phyloP scores from a whole-genome alignment of 768 basidiomycete species.

The Tylopilus rubrobrunneus region DNA sequence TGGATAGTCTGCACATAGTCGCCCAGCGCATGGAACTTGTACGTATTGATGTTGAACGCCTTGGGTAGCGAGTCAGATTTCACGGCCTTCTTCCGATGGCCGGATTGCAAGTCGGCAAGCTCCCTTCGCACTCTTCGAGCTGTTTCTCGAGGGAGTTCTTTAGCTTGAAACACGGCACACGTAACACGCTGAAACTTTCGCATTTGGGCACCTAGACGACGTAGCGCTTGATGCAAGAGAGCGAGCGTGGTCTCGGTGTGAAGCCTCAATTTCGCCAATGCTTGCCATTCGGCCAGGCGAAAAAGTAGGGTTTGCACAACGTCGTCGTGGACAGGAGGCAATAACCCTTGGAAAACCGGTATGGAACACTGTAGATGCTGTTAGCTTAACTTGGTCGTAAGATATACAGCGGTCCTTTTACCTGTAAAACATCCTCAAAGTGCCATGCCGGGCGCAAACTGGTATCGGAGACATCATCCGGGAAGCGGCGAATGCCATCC shows the following conservation, averaged over 20 bases:
- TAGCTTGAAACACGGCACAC: not conserved
- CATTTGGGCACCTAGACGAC: not conserved
- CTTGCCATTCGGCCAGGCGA: constrained; percentile 15
- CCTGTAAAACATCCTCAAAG: constrained; percentile 16
- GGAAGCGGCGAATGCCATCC: constrained; percentile 35
- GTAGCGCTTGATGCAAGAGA: not conserved
- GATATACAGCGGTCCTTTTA: not conserved
- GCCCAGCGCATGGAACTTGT: too few species aligned
- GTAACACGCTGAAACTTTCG: not conserved
- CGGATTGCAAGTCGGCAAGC: too few species aligned
- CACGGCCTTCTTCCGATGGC: too few species aligned
- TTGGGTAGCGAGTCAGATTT: too few species aligned
- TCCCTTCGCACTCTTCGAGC: not conserved
- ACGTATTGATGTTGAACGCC: too few species aligned
- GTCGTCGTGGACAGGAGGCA: constrained; percentile 23
- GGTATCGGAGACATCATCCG: constrained; percentile 34
- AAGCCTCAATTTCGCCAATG: not conserved
- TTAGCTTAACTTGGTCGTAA: not conserved
- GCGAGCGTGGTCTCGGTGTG: not conserved
- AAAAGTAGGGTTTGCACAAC: constrained; percentile 23
- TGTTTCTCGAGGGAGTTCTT: not conserved
- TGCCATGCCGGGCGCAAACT: constrained; percentile 26
- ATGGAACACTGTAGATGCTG: constrained; percentile 28
- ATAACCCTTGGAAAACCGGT: constrained; percentile 38
- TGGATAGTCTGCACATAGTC: too few species aligned